Conservation (phyloP, 1,284 basidiomycete species). For the Singerocomus inundabilis region DNA sequence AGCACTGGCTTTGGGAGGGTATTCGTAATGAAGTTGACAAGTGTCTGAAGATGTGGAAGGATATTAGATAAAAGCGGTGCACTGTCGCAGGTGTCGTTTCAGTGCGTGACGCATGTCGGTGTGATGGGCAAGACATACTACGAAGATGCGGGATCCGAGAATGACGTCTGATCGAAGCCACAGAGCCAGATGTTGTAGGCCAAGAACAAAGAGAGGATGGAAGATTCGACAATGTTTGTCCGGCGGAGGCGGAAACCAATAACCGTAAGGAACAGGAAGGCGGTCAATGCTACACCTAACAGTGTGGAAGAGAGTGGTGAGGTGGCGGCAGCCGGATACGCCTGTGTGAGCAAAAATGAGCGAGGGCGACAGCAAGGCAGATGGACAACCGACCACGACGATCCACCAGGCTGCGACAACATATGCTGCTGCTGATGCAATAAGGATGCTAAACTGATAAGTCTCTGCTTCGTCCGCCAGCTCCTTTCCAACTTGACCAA, state of each 20-base stretch:
- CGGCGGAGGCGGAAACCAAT: conserved; percentile 87
- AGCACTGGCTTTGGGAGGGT: conserved; percentile 84
- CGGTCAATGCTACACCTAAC: conserved; percentile 72
- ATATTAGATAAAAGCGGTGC: conserved; percentile 74
- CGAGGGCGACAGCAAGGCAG: neutral
- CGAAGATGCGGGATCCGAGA: conserved; percentile 68
- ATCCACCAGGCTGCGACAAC: conserved; percentile 81
- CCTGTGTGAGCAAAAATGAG: conserved; percentile 39
- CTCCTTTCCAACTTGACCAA: conserved; percentile 71
- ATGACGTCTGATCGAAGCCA: conserved; percentile 68
- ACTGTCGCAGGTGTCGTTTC: conserved; percentile 36
- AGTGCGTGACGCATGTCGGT: conserved; percentile 7
- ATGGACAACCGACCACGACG: conserved; percentile 54
- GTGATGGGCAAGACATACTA: conserved; percentile 52
- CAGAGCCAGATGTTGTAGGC: conserved; percentile 86
- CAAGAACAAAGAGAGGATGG: conserved; percentile 80
- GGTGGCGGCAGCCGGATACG: conserved; percentile 76
- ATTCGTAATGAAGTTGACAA: conserved; percentile 76
- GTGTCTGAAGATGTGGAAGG: conserved; percentile 73
- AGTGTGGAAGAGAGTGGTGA: conserved; percentile 84
- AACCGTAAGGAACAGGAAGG: conserved; percentile 80
- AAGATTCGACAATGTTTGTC: conserved; percentile 92
- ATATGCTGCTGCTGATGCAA: conserved; percentile 72
- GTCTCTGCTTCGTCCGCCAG: conserved; percentile 68
- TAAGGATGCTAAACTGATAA: conserved; percentile 72